Conservation (phyloP, 352 stramenopile genomes). For the Pythium guiyangense region DNA sequence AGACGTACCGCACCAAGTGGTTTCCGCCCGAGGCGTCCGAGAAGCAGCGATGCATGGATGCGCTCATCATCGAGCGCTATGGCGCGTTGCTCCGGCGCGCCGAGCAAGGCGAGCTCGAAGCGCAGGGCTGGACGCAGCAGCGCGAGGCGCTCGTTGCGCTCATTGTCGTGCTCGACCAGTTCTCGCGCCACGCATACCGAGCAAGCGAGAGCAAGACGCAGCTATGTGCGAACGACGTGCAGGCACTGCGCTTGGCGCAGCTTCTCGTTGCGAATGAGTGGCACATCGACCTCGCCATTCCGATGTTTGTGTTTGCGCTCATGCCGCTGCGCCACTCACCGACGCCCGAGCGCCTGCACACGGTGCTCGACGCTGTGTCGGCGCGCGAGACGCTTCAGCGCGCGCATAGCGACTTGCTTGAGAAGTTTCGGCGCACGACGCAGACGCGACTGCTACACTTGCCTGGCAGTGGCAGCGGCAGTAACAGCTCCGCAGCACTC, state of each 20-base stretch:
- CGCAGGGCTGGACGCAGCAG: conserved; percentile 35
- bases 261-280: conserved; percentile 41
- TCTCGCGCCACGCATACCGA: conserved; percentile 79
- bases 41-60: conserved; percentile 18
- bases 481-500: not conserved
- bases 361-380: conserved; percentile 57
- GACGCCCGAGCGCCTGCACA: too few species aligned
- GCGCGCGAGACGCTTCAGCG: conserved; percentile 33
- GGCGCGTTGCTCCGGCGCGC: conserved; percentile 8
- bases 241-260: conserved; percentile 39
- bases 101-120: too few species aligned
- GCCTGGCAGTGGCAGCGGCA: not conserved
- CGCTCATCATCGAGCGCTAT: conserved; percentile 14
- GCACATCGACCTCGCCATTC: conserved; percentile 46
- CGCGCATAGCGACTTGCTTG: conserved; percentile 56
- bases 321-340: conserved; percentile 85
- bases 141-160: conserved; percentile 31
- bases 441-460: too few species aligned
- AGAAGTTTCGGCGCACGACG: conserved; percentile 85
- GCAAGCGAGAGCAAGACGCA: conserved; percentile 18
- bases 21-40: conserved; percentile 23
- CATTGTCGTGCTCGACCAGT: conserved; percentile 86
- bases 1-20: conserved; percentile 28
- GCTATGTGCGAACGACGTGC: conserved; percentile 36
- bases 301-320: conserved; percentile 72